Evolutionary conservation across 306 rosid genomes (phyloP).

Genomic region (Dryas drummondii): DNA sequence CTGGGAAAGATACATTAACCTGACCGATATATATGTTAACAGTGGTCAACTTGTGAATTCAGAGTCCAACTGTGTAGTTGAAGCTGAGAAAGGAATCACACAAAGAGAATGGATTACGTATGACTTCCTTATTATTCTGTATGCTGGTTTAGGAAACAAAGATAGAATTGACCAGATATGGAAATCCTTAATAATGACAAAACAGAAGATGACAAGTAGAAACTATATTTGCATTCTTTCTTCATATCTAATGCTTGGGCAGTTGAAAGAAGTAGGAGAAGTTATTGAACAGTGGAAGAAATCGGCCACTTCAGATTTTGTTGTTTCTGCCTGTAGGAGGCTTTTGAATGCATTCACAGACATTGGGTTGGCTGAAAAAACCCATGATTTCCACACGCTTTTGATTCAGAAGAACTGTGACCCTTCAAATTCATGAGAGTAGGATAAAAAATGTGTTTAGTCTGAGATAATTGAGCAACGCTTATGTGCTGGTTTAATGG

Average conservation of each 20-base stretch:
- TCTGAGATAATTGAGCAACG: neutral
- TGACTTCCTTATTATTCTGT: constrained; percentile 82
- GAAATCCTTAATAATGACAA: constrained; percentile 77
- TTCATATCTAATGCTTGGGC: constrained; percentile 76
- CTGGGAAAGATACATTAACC: constrained; percentile 69
- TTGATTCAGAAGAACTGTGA: constrained; percentile 57
- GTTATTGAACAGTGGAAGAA: constrained; percentile 85
- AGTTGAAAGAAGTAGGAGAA: constrained; percentile 61
- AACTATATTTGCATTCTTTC: constrained; percentile 67
- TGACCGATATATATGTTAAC: constrained; percentile 54
- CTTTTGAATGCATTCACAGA: constrained; percentile 61
- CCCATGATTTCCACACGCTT: constrained; percentile 49
- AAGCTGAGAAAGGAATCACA: constrained; percentile 65
- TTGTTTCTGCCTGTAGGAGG: constrained; percentile 50
- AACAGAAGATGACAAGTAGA: constrained; percentile 80
- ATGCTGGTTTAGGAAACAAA: constrained; percentile 74
- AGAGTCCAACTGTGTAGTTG: constrained; percentile 54
- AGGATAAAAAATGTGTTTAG: neutral
- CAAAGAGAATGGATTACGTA: constrained; percentile 88
- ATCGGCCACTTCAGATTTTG: constrained; percentile 57
- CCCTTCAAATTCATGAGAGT: constrained; percentile 16
- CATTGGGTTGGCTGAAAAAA: constrained; percentile 49
- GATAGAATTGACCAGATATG: constrained; percentile 78
- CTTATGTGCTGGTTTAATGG: neutral
- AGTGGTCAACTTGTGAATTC: constrained; percentile 51